Evolutionary conservation across 805 yeast species (phyloP).

Genomic region (Yarrowia sp.): DNA sequence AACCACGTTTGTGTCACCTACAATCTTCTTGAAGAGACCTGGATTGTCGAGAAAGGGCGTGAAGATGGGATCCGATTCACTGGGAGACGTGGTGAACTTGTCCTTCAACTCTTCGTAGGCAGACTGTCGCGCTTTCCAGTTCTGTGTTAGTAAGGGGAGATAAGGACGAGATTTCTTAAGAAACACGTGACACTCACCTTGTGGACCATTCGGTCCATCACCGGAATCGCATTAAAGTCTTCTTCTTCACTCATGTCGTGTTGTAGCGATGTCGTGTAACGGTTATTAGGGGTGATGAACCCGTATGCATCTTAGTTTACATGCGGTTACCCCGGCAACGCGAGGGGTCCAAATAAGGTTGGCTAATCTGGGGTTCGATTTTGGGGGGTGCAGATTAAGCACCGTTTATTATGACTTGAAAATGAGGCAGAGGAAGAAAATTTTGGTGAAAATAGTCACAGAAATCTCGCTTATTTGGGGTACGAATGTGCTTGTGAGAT

Average conservation of each 20-base stretch:
- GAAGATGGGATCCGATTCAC: constrained; percentile 64
- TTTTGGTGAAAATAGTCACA: too few relatives aligned
- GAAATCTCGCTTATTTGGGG: too few relatives aligned
- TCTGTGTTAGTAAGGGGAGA: constrained; percentile 43
- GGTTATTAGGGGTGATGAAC: constrained; percentile 2
- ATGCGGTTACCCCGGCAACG: constrained; percentile 29
- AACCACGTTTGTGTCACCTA: constrained; percentile 83
- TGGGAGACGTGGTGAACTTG: constrained; percentile 60
- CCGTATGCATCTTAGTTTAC: constrained; percentile 19
- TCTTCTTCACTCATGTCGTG: constrained; percentile 56
- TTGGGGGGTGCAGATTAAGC: background rate
- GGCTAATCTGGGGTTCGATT: constrained; percentile 3
- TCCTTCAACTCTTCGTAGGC: constrained; percentile 75
- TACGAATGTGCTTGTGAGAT: too few relatives aligned
- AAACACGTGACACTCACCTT: constrained; percentile 54
- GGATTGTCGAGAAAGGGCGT: constrained; percentile 59
- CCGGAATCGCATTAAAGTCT: constrained; percentile 67
- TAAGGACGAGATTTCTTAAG: background rate
- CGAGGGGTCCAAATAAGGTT: background rate
- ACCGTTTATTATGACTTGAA: background rate
- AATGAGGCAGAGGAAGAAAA: background rate
- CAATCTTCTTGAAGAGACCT: constrained; percentile 62
- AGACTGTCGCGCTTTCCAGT: constrained; percentile 84
- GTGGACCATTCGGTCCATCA: constrained; percentile 70
- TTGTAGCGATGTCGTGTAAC: constrained; percentile 8